phyloP scores from a whole-genome alignment of 2,329 filamentous ascomycete species.

The Trichocomaceae sp. region DNA sequence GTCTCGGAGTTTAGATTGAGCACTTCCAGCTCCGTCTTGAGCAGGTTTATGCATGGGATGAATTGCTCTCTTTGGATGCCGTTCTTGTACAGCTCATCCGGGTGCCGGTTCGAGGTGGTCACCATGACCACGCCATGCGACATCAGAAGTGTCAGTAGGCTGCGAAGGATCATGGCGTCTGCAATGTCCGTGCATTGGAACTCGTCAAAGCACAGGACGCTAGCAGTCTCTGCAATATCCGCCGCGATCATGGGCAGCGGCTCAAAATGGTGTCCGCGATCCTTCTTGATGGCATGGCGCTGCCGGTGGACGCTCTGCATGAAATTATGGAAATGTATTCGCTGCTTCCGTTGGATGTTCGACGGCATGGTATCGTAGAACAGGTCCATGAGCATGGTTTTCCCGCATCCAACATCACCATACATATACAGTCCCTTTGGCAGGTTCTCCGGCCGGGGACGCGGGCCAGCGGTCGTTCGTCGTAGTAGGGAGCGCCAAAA shows the following conservation, averaged over 20 bases:
- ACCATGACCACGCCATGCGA: constrained; percentile 93
- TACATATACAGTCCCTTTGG: constrained; percentile 91
- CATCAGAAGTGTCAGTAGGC: constrained; percentile 84
- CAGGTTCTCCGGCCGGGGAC: constrained; percentile 52
- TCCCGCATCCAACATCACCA: constrained; percentile 93
- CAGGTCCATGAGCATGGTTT: constrained; percentile 99
- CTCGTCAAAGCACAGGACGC: constrained; percentile 94
- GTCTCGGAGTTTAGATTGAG: constrained; percentile 93
- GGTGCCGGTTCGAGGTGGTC: constrained; percentile 94
- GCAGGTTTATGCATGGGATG: constrained; percentile 85
- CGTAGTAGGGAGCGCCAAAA: constrained; percentile 44
- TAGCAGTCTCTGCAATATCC: constrained; percentile 78
- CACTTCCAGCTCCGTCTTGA: constrained; percentile 75
- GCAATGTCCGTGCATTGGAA: constrained; percentile 98
- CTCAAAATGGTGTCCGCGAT: constrained; percentile 82
- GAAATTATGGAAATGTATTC: constrained; percentile 99
- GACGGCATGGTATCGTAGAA: constrained; percentile 88
- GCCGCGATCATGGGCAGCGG: constrained; percentile 87
- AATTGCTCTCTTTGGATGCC: constrained; percentile 95
- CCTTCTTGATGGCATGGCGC: constrained; percentile 82
- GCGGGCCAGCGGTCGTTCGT: constrained; percentile 1
- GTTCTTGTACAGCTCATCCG: constrained; percentile 94
- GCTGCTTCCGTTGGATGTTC: constrained; percentile 72
- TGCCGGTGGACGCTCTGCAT: constrained; percentile 97
- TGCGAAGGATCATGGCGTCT: constrained; percentile 92